These are phyloP conservation scores for Boletus coccyginus DNA, from an alignment of 768 basidiomycete species.

Conservation along the genomic window DNA sequence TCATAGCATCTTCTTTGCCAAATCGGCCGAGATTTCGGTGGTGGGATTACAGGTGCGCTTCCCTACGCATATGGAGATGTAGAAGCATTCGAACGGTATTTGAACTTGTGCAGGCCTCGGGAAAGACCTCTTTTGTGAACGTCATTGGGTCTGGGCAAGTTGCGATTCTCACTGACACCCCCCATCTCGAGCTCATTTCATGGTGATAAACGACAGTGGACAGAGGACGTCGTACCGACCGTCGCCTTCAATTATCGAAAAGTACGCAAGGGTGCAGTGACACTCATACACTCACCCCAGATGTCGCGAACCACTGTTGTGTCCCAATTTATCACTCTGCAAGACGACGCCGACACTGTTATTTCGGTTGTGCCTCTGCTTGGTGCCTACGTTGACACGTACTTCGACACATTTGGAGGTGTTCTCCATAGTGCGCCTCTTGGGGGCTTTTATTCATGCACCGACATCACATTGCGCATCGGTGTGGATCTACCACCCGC, in stretches of 20 bases:
- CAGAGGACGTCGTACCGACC: constrained; percentile 94
- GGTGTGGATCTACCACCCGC: no score
- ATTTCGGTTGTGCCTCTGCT: no score
- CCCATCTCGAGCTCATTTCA: neutral
- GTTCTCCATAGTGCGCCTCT: no score
- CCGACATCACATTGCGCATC: no score
- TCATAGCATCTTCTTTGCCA: constrained; percentile 78
- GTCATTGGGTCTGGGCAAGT: constrained; percentile 84
- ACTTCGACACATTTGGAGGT: no score
- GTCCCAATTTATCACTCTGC: no score
- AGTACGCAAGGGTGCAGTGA: constrained; percentile 85
- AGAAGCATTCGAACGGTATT: neutral
- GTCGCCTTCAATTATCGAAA: constrained; percentile 94
- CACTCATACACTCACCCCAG: constrained; percentile 43
- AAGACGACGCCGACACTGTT: no score
- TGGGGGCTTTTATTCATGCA: no score
- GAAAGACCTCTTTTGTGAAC: constrained; percentile 93
- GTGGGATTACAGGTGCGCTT: constrained; percentile 76
- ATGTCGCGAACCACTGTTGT: no score
- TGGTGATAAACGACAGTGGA: constrained; percentile 56
- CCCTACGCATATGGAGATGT: neutral
- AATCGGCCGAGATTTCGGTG: constrained; percentile 85
- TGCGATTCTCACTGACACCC: neutral
- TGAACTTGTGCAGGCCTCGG: constrained; percentile 63
- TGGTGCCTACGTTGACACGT: no score